These are phyloP conservation scores for Elongisporangium anandrum DNA, from an alignment of 352 stramenopile species.

Conservation along the genomic window DNA sequence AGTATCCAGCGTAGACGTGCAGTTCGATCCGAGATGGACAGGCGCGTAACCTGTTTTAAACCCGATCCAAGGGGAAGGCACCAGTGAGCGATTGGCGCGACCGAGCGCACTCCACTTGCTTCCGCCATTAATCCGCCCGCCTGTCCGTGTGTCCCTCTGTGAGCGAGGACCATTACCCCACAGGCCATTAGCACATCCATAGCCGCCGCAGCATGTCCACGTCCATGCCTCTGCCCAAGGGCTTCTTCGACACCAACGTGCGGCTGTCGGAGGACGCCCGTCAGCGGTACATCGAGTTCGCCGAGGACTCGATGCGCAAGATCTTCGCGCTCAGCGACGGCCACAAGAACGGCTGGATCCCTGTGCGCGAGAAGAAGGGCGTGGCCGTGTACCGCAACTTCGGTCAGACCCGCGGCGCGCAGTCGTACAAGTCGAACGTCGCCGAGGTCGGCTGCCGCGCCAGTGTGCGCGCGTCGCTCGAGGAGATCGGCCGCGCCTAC, in stretches of 20 bases:
- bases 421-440: conserved; percentile 72
- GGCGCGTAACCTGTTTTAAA: neutral
- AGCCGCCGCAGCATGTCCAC: conserved; percentile 20
- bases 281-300: conserved; percentile 75
- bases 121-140: neutral
- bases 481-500: conserved; percentile 72
- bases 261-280: conserved; percentile 67
- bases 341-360: conserved; percentile 83
- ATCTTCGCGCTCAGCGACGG: conserved; percentile 78
- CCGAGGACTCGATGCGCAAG: conserved; percentile 77
- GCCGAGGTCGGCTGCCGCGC: conserved; percentile 73
- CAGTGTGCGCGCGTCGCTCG: conserved; percentile 59
- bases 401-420: conserved; percentile 39
- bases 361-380: conserved; percentile 79
- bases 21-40: neutral
- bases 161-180: neutral
- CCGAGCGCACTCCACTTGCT: neutral
- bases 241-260: conserved; percentile 70
- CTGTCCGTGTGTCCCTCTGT: neutral
- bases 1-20: neutral
- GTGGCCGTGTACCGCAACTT: conserved; percentile 83
- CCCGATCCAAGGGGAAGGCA: neutral
- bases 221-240: conserved; percentile 62
- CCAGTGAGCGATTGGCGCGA: neutral
- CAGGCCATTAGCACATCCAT: no score